These are phyloP conservation scores for Euphrasia confusa DNA, from an alignment of 257 asterid species.

Conservation along the genomic window DNA sequence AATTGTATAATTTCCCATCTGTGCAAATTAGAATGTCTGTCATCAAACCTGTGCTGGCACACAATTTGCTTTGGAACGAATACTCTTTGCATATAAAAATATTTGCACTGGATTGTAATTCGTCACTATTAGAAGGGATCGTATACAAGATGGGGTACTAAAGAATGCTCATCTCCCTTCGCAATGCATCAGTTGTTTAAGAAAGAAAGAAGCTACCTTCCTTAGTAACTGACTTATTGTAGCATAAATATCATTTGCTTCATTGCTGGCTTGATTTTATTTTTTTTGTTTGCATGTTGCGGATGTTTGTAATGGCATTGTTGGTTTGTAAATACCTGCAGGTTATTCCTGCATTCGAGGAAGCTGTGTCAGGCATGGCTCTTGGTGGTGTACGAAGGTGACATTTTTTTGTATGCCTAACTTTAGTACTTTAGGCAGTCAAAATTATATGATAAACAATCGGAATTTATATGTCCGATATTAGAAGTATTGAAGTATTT, in stretches of 20 bases:
- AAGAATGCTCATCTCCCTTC: neutral
- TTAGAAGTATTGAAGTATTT: neutral
- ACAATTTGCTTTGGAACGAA: neutral
- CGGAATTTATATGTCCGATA: neutral
- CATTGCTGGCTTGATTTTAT: neutral
- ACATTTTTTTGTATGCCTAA: neutral
- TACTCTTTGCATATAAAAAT: slow-evolving; percentile 9
- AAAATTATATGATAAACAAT: no score
- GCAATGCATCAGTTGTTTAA: slow-evolving; percentile 3
- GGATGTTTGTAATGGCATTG: slow-evolving; percentile 15
- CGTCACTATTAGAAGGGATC: neutral
- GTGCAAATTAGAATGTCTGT: neutral
- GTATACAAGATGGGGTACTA: neutral
- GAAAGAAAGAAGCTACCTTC: neutral
- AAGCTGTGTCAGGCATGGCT: slow-evolving; percentile 89
- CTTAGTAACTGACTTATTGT: slow-evolving; percentile 8
- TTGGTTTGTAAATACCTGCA: slow-evolving; percentile 36
- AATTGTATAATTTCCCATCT: neutral
- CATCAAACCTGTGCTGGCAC: neutral
- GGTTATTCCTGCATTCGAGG: slow-evolving; percentile 98
- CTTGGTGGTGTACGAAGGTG: slow-evolving; percentile 92
- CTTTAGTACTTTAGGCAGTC: neutral
- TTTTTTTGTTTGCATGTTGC: neutral
- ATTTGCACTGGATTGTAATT: neutral
- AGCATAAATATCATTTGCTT: slow-evolving; percentile 14